Percentiles rank a stretch among this genome's conserved stretches.
Evolutionary conservation across 1,284 basidiomycete genomes (phyloP).

Genomic region (Ganoderma sinense): DNA sequence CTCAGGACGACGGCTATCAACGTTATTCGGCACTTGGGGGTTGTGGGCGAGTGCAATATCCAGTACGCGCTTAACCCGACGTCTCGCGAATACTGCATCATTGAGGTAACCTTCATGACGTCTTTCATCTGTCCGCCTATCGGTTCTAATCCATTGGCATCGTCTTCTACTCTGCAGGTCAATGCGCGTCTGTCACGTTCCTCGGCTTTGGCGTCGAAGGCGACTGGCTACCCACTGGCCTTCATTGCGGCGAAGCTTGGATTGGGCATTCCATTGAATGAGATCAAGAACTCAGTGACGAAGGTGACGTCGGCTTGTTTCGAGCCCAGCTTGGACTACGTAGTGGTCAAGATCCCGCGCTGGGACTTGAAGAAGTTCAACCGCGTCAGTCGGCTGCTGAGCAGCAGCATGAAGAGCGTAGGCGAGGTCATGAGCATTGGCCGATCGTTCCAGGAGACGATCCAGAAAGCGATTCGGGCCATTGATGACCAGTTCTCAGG

Average conservation of each 20-base stretch:
- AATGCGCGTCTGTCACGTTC: constrained; percentile 99
- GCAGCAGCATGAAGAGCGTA: constrained; percentile 98
- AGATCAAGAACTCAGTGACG: constrained; percentile 97
- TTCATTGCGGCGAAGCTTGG: constrained; percentile 99
- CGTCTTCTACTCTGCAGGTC: constrained; percentile 58
- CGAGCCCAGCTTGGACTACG: constrained; percentile 97
- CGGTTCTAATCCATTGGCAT: not conserved
- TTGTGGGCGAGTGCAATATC: constrained; percentile 98
- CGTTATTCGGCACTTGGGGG: constrained; percentile 96
- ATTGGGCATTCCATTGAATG: constrained; percentile 95
- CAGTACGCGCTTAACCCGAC: constrained; percentile 97
- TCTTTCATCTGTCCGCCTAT: not conserved
- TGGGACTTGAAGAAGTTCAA: constrained; percentile 99
- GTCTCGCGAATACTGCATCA: constrained; percentile 98
- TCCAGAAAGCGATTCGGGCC: constrained; percentile 96
- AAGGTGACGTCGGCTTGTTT: constrained; percentile 98
- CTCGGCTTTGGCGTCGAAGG: constrained; percentile 97
- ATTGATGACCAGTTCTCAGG: constrained; percentile 96
- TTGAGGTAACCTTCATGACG: constrained; percentile 68
- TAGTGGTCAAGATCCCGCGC: constrained; percentile 97
- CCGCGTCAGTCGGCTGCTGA: constrained; percentile 87
- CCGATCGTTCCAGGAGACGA: constrained; percentile 96
- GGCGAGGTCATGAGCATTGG: constrained; percentile 99
- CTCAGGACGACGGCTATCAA: constrained; percentile 97
- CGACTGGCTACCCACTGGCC: constrained; percentile 97